Conservation (phyloP, 129 eudicot genomes). For the Helichrysum umbraculigerum region DNA sequence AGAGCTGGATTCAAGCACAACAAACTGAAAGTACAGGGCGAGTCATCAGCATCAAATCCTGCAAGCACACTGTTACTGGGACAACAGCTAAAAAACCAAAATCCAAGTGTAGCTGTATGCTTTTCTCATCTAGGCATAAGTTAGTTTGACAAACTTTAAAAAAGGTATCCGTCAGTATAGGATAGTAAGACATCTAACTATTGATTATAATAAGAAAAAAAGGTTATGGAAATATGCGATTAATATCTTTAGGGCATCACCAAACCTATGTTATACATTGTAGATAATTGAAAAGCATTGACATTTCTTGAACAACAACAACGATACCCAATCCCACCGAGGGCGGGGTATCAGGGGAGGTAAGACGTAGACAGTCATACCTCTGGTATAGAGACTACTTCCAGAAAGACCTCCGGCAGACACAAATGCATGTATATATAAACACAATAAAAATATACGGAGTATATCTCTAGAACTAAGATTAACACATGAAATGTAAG, state of each 20-base stretch:
- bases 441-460: too few species aligned
- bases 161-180: neutral
- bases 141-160: neutral
- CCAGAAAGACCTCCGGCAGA: too few species aligned
- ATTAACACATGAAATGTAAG: neutral
- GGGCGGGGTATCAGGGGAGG: too few species aligned
- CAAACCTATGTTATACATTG: neutral
- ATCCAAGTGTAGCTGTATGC: slow-evolving; percentile 10
- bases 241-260: slow-evolving; percentile 6
- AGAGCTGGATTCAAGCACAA: slow-evolving; percentile 97
- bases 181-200: slow-evolving; percentile 3
- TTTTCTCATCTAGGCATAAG: slow-evolving; percentile 7
- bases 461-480: neutral
- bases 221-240: neutral
- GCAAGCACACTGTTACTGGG: slow-evolving; percentile 20
- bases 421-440: too few species aligned
- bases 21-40: slow-evolving; percentile 66
- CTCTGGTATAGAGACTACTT: too few species aligned
- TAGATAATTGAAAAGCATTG: neutral
- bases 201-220: neutral
- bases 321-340: too few species aligned
- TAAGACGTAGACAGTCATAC: too few species aligned
- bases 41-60: slow-evolving; percentile 49
- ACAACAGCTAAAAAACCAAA: slow-evolving; percentile 15
- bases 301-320: neutral